phyloP scores from a whole-genome alignment of 2,329 filamentous ascomycete species.

The Fusarium pilosicola region DNA sequence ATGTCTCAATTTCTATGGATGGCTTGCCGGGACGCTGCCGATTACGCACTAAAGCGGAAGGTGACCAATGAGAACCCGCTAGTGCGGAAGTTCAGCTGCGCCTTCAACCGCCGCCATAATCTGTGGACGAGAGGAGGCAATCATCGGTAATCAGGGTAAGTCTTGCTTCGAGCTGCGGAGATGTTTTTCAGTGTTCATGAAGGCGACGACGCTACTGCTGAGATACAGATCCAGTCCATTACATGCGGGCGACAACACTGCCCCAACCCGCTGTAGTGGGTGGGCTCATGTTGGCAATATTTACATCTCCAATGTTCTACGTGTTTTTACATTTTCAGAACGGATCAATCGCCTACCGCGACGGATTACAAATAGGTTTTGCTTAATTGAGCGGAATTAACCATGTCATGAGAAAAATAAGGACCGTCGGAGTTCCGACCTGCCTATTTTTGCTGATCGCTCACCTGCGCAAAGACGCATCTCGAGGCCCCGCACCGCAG shows the following conservation, averaged over 20 bases:
- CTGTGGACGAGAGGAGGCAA: fast-evolving
- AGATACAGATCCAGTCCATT: not conserved
- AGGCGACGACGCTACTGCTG: no score
- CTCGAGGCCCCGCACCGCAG: not conserved
- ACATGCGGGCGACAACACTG: not conserved
- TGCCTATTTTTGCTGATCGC: not conserved
- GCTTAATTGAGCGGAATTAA: fast-evolving
- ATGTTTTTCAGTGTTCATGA: fast-evolving
- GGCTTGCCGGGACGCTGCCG: not conserved
- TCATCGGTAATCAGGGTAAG: fast-evolving
- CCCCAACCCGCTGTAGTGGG: not conserved
- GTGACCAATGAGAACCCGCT: not conserved
- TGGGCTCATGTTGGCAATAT: not conserved
- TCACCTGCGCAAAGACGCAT: not conserved
- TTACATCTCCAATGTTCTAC: not conserved
- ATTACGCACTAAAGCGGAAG: not conserved
- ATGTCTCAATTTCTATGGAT: not conserved
- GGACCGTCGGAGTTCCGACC: not conserved
- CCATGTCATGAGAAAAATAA: not conserved
- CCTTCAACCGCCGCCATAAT: not conserved
- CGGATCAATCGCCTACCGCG: no score
- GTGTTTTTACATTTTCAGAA: not conserved
- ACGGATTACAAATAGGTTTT: fast-evolving
- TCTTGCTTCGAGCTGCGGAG: not conserved
- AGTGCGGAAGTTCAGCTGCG: not conserved